Evolutionary conservation across 768 basidiomycete genomes (phyloP).

Genomic region (Asterophora parasitica): DNA sequence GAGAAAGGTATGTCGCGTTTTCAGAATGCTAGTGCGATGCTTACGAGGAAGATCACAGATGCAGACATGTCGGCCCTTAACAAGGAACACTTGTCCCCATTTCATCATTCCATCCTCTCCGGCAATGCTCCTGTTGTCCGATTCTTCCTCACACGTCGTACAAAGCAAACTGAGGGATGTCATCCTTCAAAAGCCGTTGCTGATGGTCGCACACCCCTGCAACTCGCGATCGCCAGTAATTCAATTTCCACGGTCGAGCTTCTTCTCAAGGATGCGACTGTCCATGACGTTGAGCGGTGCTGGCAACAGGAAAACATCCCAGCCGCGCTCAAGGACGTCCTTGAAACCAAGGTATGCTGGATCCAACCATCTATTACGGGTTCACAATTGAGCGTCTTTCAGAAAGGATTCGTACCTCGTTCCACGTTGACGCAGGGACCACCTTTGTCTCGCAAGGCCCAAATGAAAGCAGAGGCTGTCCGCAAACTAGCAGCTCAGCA

Average conservation of each 20-base stretch:
- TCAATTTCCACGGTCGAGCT: conserved; percentile 25
- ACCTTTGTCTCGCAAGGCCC: conserved; percentile 21
- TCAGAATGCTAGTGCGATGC: neutral
- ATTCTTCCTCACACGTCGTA: conserved; percentile 28
- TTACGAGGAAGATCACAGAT: conserved; percentile 22
- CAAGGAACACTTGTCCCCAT: conserved; percentile 28
- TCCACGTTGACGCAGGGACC: conserved; percentile 6
- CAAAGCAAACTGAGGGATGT: conserved; percentile 25
- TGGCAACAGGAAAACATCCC: conserved; percentile 22
- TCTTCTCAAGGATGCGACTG: conserved; percentile 33
- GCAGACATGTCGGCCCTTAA: conserved; percentile 27
- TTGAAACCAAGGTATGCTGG: conserved; percentile 26
- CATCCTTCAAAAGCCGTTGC: conserved; percentile 32
- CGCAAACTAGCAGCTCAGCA: conserved; percentile 19
- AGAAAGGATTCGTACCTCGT: conserved; percentile 33
- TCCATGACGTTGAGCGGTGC: conserved; percentile 33
- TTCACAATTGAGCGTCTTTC: neutral
- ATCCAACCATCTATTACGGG: neutral
- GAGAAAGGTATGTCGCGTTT: conserved; percentile 25
- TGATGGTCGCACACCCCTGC: conserved; percentile 31
- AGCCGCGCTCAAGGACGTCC: conserved; percentile 22
- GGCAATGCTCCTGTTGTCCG: conserved; percentile 30
- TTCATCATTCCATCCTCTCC: conserved; percentile 28
- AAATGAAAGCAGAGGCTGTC: conserved; percentile 20
- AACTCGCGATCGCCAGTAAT: conserved; percentile 29